Evolutionary conservation across 2,329 filamentous ascomycete species (phyloP), one percentile per base, ranked within the genome.

Genomic region (Chrysosporium queenslandicum): DNA sequence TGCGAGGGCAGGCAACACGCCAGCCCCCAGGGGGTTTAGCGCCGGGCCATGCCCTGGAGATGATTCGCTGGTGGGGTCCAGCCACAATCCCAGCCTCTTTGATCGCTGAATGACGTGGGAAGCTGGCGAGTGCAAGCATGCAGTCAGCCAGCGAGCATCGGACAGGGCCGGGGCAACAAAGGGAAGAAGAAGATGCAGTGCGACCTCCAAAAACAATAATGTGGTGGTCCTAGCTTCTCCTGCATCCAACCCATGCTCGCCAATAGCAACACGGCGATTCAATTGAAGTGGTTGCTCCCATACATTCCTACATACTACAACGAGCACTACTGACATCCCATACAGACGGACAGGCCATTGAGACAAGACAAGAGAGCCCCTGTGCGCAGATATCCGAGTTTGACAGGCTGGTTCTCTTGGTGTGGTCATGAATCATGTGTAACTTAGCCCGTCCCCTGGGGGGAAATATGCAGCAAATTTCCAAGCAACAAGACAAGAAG

Each of bases 41-140:
- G 41, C 21, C 23, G 25, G 25, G 14, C 14, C n/a, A 11, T 32
- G 27, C 16, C 14, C 21, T 3, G 43, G 4, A 1, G 7, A 23
- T 23, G 29, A 34, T 23, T 36, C 12, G 29, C 27, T 18, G 6
- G 12, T 8, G 23, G 18, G 23, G 18, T n/a, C 39, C 50, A 34
- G 34, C 39, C 47, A 41, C 47, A 37, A 21, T 21, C 20, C 34
- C 40, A 53, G 23, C 46, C 46, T 50, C 52, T 50, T 16, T 37
- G 14, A 23, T 16, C 9, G 21, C 27, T 30, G 37, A 21, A 29
- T 37, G 30, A 29, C 30, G 30, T 25, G 23, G 45, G 45, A 40
- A 23, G 29, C 16, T 16, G 42, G n/a, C 4, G 9, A 25, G n/a
- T n/a, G 32, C 5, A 3, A 12, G 32, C 5, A 12, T 8, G n/a